Conservation (phyloP, 2,329 filamentous ascomycete species). For the Aschersonia sp. region DNA sequence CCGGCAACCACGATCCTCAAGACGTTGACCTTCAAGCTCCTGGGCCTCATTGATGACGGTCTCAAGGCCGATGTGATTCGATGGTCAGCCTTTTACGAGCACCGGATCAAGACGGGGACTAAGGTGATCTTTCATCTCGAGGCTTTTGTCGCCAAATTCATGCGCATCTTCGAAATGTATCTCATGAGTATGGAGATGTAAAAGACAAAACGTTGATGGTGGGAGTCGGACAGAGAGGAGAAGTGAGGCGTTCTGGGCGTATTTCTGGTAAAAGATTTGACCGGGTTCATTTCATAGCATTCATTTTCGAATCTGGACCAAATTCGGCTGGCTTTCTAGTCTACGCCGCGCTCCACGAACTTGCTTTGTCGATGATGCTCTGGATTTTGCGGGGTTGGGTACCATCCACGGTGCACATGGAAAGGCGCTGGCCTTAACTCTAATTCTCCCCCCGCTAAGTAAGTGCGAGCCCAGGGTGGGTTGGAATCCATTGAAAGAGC, state of each 20-base stretch:
- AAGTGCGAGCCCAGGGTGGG: no score
- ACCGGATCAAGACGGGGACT: constrained; percentile 76
- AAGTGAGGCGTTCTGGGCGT: neutral
- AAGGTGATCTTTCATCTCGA: constrained; percentile 98
- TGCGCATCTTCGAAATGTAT: constrained; percentile 88
- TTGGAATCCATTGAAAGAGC: no score
- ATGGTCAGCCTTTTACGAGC: constrained; percentile 96
- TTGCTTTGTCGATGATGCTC: no score
- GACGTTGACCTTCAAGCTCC: constrained; percentile 85
- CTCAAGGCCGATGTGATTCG: constrained; percentile 85
- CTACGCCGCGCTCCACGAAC: no score
- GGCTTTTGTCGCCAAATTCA: constrained; percentile 97
- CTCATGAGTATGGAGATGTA: constrained; percentile 71
- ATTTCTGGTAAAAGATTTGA: neutral
- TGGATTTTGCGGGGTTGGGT: no score
- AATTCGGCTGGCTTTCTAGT: no score
- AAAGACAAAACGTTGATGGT: constrained; percentile 5
- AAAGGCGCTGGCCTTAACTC: no score
- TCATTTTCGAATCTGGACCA: no score
- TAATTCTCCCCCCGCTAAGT: no score
- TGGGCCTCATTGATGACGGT: constrained; percentile 73
- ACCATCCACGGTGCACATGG: no score
- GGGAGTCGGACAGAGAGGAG: neutral
- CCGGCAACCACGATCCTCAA: constrained; percentile 88
- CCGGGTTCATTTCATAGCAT: no score